Evolutionary conservation across 331 rosid species (phyloP), one percentile per base, ranked within the genome.

Genomic region (Malus hybrid): DNA sequence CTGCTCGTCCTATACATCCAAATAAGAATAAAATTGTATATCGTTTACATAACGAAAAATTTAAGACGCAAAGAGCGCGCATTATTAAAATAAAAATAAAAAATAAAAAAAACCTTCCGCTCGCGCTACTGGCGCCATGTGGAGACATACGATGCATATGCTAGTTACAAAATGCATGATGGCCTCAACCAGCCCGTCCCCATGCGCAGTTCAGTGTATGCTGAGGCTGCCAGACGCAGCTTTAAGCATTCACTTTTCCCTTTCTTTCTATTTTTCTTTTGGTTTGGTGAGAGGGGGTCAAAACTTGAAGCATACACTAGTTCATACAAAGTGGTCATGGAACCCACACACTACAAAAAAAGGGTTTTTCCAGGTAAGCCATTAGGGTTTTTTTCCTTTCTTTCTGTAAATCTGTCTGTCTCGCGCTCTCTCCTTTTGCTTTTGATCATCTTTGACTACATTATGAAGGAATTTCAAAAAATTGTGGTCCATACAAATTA

Each of bases 371-470:
- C 90, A 73, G 80, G 83, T 76, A 78, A 88, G 88, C 74, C 63
- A 54, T 74, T 65, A 82, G 64, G 71, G 69, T 54, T 39, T 71
- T 75, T 76, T 36, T 56, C 44, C 46, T 78, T 24, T 29, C 13
- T 55, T 63, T 42, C 48, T 71, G 34, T 13, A 69, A 71, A 39
- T 39, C 3, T 39, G 46, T 85, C 15, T 65, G 32, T 78, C 77
- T 62, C 80, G 56, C 59, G 18, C 42, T 36, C 76, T 44, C n/a
- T 18, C 18, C 66, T 56, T 79, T 71, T 72, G 10, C 44, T 52
- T 83, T 60, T 39, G 24, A 71, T 69, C 64, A 44, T 77, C 83
- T 85, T 87, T 85, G 91, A 87, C 89, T 81, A 5, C 36, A 66
- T 67, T 50, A 56, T 42, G 46, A 55, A 65, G 0, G 57, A 28